Conservation (phyloP, 23 red algal genomes). For the Gracilariopsis chorda region DNA sequence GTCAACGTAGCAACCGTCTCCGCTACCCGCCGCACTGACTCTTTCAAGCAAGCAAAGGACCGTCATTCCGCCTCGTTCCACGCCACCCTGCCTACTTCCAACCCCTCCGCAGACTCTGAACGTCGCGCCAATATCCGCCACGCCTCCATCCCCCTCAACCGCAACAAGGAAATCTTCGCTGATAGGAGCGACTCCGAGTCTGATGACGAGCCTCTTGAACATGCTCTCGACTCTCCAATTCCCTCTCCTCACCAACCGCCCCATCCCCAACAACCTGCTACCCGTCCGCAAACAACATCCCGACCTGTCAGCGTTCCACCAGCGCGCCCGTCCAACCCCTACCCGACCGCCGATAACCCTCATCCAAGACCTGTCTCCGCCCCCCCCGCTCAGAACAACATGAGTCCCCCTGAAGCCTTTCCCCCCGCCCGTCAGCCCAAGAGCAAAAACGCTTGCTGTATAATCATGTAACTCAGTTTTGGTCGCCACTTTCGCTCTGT, state of each 20-base stretch:
- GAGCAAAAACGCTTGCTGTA: constrained; percentile 65
- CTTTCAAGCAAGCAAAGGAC: constrained; percentile 59
- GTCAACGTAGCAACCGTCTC: constrained; percentile 1
- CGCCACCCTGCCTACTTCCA: neutral
- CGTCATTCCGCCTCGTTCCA: constrained; percentile 64
- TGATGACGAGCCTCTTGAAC: constrained; percentile 6
- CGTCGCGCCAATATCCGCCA: constrained; percentile 8
- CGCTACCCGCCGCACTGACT: constrained; percentile 68
- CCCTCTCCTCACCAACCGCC: neutral
- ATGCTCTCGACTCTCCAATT: neutral
- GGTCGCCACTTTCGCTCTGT: neutral
- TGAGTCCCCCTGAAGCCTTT: neutral
- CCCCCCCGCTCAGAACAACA: neutral
- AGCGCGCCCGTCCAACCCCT: neutral
- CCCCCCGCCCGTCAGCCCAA: neutral
- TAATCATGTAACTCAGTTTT: constrained; percentile 63
- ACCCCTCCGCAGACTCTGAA: neutral
- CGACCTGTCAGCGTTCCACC: constrained; percentile 4
- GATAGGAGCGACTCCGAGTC: constrained; percentile 61
- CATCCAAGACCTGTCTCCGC: neutral
- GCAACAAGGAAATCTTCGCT: constrained; percentile 38
- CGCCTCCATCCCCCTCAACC: constrained; percentile 1
- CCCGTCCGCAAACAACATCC: neutral
- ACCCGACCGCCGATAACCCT: neutral
- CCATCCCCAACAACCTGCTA: neutral